Evolutionary conservation across 768 basidiomycete species (phyloP).

Genomic region (Cyclocybe cylindracea): DNA sequence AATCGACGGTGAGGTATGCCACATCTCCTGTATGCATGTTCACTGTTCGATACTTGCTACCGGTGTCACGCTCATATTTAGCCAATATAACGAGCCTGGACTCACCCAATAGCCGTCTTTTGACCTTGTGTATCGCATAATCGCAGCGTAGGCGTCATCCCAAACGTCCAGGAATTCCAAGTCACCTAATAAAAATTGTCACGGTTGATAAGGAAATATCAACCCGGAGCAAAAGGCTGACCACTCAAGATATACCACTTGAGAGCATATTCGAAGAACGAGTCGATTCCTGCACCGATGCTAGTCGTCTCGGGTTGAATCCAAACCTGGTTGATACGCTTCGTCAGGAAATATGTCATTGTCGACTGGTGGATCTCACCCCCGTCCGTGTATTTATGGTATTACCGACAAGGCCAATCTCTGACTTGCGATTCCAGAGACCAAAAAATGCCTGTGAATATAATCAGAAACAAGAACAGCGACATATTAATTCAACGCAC

Average conservation of each 20-base stretch:
- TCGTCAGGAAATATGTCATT: not conserved
- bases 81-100: constrained; percentile 3
- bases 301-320: constrained; percentile 72
- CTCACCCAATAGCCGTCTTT: constrained; percentile 87
- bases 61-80: not conserved
- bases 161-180: constrained; percentile 81
- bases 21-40: constrained; percentile 78
- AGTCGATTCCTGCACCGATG: constrained; percentile 94
- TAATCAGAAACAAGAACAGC: not conserved
- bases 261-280: constrained; percentile 92
- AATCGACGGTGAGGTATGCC: constrained; percentile 83
- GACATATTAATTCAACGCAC: constrained; percentile 17
- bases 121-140: constrained; percentile 85
- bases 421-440: constrained; percentile 88
- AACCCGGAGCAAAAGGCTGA: constrained; percentile 23
- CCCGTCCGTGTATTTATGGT: constrained; percentile 83
- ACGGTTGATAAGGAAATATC: not conserved
- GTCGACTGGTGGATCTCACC: constrained; percentile 41
- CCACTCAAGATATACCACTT: constrained; percentile 92
- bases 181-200: constrained; percentile 54
- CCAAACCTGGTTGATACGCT: constrained; percentile 58
- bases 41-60: constrained; percentile 76
- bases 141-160: constrained; percentile 77
- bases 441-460: constrained; percentile 74
- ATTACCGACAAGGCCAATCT: constrained; percentile 86